Evolutionary conservation across 2,329 filamentous ascomycete species (phyloP).

Genomic region (Beauveria sp.): DNA sequence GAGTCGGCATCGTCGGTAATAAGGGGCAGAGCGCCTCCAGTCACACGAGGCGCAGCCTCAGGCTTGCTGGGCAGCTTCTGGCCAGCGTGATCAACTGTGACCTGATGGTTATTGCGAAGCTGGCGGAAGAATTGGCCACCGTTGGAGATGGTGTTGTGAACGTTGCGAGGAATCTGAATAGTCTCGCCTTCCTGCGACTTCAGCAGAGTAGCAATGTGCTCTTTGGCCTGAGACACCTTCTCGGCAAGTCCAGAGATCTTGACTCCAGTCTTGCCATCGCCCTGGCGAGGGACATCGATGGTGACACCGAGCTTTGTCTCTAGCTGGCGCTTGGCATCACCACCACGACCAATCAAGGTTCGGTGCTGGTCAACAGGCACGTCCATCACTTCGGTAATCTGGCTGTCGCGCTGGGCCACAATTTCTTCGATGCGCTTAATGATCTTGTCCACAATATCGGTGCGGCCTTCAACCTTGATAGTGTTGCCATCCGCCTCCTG

Average conservation of each 20-base stretch:
- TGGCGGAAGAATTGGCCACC: slow-evolving; percentile 91
- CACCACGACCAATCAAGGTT: slow-evolving; percentile 82
- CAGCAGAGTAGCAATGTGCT: slow-evolving; percentile 69
- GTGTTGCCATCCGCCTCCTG: slow-evolving; percentile 72
- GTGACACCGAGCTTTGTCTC: slow-evolving; percentile 81
- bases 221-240: slow-evolving; percentile 78
- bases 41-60: slow-evolving; percentile 44
- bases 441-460: slow-evolving; percentile 81
- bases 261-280: slow-evolving; percentile 73
- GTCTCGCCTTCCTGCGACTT: slow-evolving; percentile 87
- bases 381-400: slow-evolving; percentile 70
- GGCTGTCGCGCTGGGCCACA: slow-evolving; percentile 74
- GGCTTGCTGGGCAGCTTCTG: slow-evolving; percentile 68
- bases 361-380: slow-evolving; percentile 87
- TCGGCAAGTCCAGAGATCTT: slow-evolving; percentile 75
- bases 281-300: slow-evolving; percentile 87
- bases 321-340: slow-evolving; percentile 75
- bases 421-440: slow-evolving; percentile 72
- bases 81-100: slow-evolving; percentile 87
- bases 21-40: slow-evolving; percentile 65
- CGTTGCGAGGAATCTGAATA: slow-evolving; percentile 69
- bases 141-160: slow-evolving; percentile 80
- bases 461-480: slow-evolving; percentile 83
- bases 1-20: slow-evolving; percentile 79
- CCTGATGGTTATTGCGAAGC: slow-evolving; percentile 75